These are phyloP conservation scores for Coelastrella sp. DNA, from an alignment of 139 green algal genomes.

Conservation along the genomic window DNA sequence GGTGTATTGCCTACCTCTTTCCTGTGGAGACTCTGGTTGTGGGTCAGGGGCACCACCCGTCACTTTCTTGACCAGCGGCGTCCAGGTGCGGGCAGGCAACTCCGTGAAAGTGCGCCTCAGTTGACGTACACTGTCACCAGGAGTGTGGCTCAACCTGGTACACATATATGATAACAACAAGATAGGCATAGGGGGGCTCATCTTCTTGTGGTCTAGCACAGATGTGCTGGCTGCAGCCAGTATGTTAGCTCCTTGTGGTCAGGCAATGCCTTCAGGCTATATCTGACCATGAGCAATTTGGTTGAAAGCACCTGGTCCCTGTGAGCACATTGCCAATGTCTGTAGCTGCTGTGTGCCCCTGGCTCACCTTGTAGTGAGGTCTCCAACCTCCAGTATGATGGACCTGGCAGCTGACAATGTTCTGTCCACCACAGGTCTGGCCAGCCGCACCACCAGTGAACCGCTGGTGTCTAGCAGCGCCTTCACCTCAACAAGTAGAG, in stretches of 20 bases:
- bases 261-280: background rate
- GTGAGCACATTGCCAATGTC: background rate
- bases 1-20: background rate
- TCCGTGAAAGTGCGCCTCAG: background rate
- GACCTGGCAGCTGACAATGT: background rate
- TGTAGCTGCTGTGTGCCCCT: background rate
- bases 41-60: background rate
- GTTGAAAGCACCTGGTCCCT: background rate
- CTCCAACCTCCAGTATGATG: slow-evolving; percentile 12
- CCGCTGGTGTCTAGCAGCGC: slow-evolving; percentile 29
- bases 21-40: background rate
- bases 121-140: background rate
- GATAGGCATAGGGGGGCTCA: too few relatives aligned
- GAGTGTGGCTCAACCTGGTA: background rate
- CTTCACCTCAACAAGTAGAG: slow-evolving; percentile 11
- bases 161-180: background rate
- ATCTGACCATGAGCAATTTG: background rate
- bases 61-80: background rate
- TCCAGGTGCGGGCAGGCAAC: background rate
- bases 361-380: slow-evolving; percentile 26
- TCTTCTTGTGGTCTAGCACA: too few relatives aligned
- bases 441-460: slow-evolving; percentile 31
- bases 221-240: too few relatives aligned
- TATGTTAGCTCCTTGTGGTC: too few relatives aligned
- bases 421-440: slow-evolving; percentile 7